Base-by-base conservation (phyloP, 768 basidiomycete genomes). In the Agrocybe chaxingu region DNA sequence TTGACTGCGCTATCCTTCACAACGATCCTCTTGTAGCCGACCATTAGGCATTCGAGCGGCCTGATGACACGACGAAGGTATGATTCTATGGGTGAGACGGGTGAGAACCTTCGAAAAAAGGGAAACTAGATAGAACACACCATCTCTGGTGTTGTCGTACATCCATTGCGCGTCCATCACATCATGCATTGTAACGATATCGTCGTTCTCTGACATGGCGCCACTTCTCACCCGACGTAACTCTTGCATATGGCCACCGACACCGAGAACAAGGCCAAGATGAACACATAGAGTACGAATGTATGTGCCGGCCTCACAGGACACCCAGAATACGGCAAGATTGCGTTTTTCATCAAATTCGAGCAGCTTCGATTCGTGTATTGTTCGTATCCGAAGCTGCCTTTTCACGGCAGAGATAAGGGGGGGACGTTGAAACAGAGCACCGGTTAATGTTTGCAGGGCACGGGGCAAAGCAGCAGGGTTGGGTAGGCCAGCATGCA, bases 181-280 rank as follows among this genome's bases (percentile, higher is more conserved):
- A 66, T 99, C 97, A 71, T 99, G 97, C 97, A 99, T 99, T 16
- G 96, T 95, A 53, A 98, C 97, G 62, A 98, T 93, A 59, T 94
- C 94, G 65, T 98, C 96, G 65, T 92, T 94, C 74, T 99, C 97
- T 43, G 89, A 91, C 82, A 98, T 87, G 43, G 95, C 96, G 61
- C 97, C 97, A 65, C 88, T 92, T 57, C 97, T 76, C 10, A 98
- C 96, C 60, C 97, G 76, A 60, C 97, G 80, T 51, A 99, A 79
- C 68, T 99, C 97, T 72, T 99, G 96, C 97, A 99, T 99, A 70
- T 99, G 97, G n/a, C 95, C 97, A 18, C 97, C 97, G 29, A 98
- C 96, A 54, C 97, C 97, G 34, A 98, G 76, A 37, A 99, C 54
- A 45, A 99, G 77, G 51, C 97, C 97, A 47, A 99, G 74, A 70